Percentiles rank a stretch among this genome's conserved stretches.
phyloP scores from a whole-genome alignment of 306 rosid species.

The Citrullus amarus region DNA sequence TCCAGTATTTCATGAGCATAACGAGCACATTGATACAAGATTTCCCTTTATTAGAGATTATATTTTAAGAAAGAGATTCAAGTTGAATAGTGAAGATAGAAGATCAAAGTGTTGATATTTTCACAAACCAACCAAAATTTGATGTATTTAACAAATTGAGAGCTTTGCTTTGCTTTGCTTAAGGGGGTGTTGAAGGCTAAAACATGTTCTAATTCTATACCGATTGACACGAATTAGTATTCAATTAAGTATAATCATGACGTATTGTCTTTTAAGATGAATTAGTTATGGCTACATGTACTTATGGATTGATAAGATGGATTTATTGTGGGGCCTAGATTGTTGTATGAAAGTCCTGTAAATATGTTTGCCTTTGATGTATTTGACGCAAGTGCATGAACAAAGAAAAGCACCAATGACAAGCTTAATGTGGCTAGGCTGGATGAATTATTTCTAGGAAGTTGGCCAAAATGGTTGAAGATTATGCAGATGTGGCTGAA shows the following conservation, averaged over 20 bases:
- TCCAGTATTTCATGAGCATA: neutral
- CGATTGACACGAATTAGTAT: neutral
- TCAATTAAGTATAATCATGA: too few relatives aligned
- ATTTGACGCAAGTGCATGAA: neutral
- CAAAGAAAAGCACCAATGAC: neutral
- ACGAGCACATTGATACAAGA: neutral
- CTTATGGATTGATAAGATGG: too few relatives aligned
- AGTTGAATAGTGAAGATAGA: too few relatives aligned
- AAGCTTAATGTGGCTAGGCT: neutral
- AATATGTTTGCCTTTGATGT: neutral
- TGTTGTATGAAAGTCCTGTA: too few relatives aligned
- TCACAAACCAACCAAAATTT: too few relatives aligned
- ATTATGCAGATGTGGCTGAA: neutral
- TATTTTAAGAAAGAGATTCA: too few relatives aligned
- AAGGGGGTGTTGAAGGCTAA: neutral
- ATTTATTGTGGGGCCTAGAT: neutral
- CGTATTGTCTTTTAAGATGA: neutral
- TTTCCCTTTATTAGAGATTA: too few relatives aligned
- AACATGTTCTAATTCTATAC: neutral
- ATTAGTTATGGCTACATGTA: too few relatives aligned
- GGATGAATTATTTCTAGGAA: neutral
- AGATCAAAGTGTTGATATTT: too few relatives aligned
- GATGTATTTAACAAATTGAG: too few relatives aligned
- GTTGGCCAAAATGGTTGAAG: neutral
- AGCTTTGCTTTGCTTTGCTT: too few relatives aligned